Percentiles rank a stretch among this genome's conserved stretches.
Evolutionary conservation across 441 rosid species (phyloP).

Genomic region (Pelargonium cotyledonis): DNA sequence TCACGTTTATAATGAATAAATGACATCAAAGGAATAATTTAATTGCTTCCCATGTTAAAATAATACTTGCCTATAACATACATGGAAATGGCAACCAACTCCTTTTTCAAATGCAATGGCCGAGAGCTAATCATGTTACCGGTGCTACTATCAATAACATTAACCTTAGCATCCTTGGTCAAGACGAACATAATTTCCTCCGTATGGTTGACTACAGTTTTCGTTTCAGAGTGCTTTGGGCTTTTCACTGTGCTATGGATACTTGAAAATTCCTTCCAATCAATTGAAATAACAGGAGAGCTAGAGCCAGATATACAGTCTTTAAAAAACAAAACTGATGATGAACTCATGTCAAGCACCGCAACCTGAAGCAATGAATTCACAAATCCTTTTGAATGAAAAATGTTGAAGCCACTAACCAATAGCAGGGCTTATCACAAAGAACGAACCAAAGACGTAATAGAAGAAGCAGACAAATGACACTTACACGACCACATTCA

Average conservation of each 20-base stretch:
- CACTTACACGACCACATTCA: constrained; percentile 51
- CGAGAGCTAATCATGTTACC: constrained; percentile 35
- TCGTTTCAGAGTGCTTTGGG: constrained; percentile 32
- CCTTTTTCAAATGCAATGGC: constrained; percentile 43
- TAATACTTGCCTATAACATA: constrained; percentile 50
- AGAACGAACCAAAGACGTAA: not conserved
- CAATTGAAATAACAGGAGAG: constrained; percentile 46
- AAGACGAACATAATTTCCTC: constrained; percentile 40
- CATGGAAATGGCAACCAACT: constrained; percentile 49
- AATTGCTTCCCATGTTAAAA: constrained; percentile 13
- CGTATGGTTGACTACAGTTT: constrained; percentile 24
- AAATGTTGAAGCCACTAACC: constrained; percentile 12
- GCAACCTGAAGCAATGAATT: constrained; percentile 44
- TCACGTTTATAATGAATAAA: constrained; percentile 15
- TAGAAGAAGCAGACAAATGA: constrained; percentile 16
- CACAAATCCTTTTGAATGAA: constrained; percentile 17
- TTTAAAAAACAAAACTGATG: constrained; percentile 44
- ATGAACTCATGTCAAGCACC: constrained; percentile 43
- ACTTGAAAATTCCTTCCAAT: constrained; percentile 34
- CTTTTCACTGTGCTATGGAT: constrained; percentile 23
- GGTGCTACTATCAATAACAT: constrained; percentile 31
- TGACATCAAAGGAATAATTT: constrained; percentile 4
- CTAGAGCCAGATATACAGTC: constrained; percentile 30
- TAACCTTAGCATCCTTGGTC: constrained; percentile 45
- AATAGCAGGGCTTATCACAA: constrained; percentile 12